phyloP scores from a whole-genome alignment of 1,139 yeast genomes.

The Groenewaldozyma sp. region DNA sequence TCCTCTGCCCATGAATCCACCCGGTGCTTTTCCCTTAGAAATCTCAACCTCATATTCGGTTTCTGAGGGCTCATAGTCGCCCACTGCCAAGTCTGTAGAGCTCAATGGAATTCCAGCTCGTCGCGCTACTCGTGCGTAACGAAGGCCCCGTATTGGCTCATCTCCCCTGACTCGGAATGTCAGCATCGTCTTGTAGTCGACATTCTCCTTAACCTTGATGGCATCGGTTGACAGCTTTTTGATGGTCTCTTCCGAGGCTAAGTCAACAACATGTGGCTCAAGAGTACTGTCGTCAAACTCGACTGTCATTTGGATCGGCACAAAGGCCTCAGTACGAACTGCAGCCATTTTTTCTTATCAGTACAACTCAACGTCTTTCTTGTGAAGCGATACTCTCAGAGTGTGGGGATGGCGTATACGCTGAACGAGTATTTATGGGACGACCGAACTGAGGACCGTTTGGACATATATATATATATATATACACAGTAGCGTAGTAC shows the following conservation, averaged over 20 bases:
- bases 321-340: not conserved
- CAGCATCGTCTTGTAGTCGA: slow-evolving; percentile 61
- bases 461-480: no score
- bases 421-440: no score
- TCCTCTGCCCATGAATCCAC: slow-evolving; percentile 83
- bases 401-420: no score
- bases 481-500: no score
- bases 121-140: not conserved
- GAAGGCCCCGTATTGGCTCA: slow-evolving; percentile 58
- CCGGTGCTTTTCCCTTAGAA: slow-evolving; percentile 83
- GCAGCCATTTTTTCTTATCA: no score
- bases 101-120: not conserved
- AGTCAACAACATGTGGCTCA: not conserved
- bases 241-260: slow-evolving; percentile 21
- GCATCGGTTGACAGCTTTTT: slow-evolving; percentile 43
- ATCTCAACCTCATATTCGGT: slow-evolving; percentile 62
- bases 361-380: no score
- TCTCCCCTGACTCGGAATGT: slow-evolving; percentile 83
- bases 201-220: slow-evolving; percentile 68
- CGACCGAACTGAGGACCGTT: no score
- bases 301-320: not conserved
- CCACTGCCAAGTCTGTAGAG: slow-evolving; percentile 72
- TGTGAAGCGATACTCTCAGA: no score
- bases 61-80: slow-evolving; percentile 85
- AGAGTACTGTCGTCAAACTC: not conserved